Conservation (phyloP, 805 yeast genomes). For the Suhomyces canberraensis region DNA sequence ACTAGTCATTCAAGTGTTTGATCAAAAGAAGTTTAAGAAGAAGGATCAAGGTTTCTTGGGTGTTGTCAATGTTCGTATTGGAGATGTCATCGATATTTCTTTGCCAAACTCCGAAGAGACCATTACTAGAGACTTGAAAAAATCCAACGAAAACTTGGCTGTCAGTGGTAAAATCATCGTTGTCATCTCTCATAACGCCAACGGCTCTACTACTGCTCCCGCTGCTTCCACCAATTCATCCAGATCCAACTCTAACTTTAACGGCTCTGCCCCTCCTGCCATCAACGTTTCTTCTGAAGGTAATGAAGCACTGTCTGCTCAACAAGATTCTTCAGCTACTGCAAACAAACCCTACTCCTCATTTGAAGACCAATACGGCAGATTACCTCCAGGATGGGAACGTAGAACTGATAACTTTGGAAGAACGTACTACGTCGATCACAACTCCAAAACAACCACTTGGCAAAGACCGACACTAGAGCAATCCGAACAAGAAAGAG, state of each 20-base stretch:
- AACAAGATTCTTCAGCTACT: slow-evolving; percentile 11
- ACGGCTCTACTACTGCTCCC: slow-evolving; percentile 16
- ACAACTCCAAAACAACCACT: slow-evolving; percentile 96
- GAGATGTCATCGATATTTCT: slow-evolving; percentile 77
- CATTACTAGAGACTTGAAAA: slow-evolving; percentile 85
- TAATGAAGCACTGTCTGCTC: slow-evolving; percentile 10
- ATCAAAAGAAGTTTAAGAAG: slow-evolving; percentile 95
- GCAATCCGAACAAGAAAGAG: slow-evolving; percentile 69
- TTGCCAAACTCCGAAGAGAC: slow-evolving; percentile 65
- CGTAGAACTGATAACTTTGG: slow-evolving; percentile 97
- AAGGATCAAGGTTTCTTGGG: slow-evolving; percentile 98
- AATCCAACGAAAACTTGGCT: slow-evolving; percentile 85
- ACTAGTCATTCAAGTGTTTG: slow-evolving; percentile 90
- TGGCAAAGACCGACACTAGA: slow-evolving; percentile 95
- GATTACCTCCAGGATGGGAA: slow-evolving; percentile 99
- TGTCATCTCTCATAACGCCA: slow-evolving; percentile 52
- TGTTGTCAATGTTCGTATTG: slow-evolving; percentile 86
- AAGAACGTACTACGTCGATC: slow-evolving; percentile 96
- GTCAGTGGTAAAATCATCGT: slow-evolving; percentile 92
- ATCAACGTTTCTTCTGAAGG: slow-evolving; percentile 14
- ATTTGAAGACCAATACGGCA: slow-evolving; percentile 94
- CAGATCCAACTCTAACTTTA: slow-evolving; percentile 9
- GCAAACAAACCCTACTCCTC: slow-evolving; percentile 73
- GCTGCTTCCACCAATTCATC: slow-evolving; percentile 14
- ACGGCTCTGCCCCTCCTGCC: slow-evolving; percentile 8